Base-by-base conservation (phyloP, 1,139 yeast genomes). In the Candida pseudoviswanathii region DNA sequence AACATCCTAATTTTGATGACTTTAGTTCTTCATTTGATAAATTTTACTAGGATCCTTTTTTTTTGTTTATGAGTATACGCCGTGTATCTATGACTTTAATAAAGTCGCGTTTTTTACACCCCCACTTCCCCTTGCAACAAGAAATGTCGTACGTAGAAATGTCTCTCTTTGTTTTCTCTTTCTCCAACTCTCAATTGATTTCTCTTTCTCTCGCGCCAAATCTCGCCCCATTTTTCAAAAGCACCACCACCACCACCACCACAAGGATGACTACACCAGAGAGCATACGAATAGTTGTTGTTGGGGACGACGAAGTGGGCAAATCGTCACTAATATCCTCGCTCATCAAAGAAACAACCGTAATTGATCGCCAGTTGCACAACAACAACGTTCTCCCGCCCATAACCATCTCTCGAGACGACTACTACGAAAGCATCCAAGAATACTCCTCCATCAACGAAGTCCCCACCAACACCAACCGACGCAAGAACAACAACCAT, bases 281-380 rank as follows among this genome's bases (percentile, higher is more conserved):
- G 44, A 77, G 83, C 1, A 77, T 89, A 37, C 64, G 95, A 51
- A 85, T 94, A 1, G 96, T 90, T 1, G 86, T 94, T 0, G 91
- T 97, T 66, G 99, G 99, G n/a, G 99, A 94, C 66, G 96, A 90
- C 54, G 89, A 86, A 5, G 96, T 89, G 9, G 96, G 97, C 1
- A 89, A 89, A 63, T 85, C 86, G 7, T 75, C 92, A 27, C 69
- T 94, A 41, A 82, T 94, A 34, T 85, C 95, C 0, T 78, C 96
- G 0, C 73, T 94, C 26, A 85, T 90, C 37, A 92, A 90, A 65
- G 97, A 89, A 32, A 89, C 83, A 32, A 89, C 83, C 61, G 84
- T 88, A 0, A 33, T 42, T 7, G 45, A 42, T 37, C 41, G 41
- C 26, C 84, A 84, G 53, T 79, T 89, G 27, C 96, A 88, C 38